A percentile compares a stretch with the other conserved stretches of the same genome.
phyloP scores from a whole-genome alignment of 2,329 filamentous ascomycete genomes.

The Colletotrichum lindemuthianum region DNA sequence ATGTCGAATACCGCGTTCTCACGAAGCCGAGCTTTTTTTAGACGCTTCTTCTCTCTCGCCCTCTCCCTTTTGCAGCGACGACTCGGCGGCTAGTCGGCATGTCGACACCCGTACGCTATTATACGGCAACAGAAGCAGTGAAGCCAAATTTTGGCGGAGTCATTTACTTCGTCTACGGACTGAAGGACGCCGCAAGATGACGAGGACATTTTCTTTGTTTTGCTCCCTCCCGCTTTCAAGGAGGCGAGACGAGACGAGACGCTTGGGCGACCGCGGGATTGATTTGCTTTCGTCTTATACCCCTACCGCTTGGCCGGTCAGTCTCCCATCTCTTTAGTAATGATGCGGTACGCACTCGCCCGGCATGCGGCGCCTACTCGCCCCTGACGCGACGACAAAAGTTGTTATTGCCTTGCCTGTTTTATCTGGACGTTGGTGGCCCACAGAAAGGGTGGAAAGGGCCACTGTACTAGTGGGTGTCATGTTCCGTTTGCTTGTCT shows the following conservation, averaged over 20 bases:
- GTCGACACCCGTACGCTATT: not conserved
- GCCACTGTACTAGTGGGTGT: too few relatives aligned
- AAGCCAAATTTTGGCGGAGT: too few relatives aligned
- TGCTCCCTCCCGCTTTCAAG: not conserved
- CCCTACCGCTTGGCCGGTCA: not conserved
- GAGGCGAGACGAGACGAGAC: conserved; percentile 9
- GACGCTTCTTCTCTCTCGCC: not conserved
- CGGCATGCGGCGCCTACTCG: too few relatives aligned
- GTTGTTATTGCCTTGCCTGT: too few relatives aligned
- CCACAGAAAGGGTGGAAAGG: too few relatives aligned
- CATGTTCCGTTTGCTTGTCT: too few relatives aligned
- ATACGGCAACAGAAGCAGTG: too few relatives aligned
- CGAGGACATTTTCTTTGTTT: conserved; percentile 9
- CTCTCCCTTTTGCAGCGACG: not conserved
- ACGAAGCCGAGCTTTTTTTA: conserved; percentile 72
- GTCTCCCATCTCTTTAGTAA: too few relatives aligned
- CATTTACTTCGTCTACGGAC: not conserved
- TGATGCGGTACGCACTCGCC: too few relatives aligned
- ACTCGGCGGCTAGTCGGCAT: not conserved
- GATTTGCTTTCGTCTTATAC: conserved; percentile 16
- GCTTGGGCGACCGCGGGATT: conserved; percentile 19
- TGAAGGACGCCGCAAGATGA: not conserved
- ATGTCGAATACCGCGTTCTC: conserved; percentile 73
- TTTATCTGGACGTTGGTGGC: too few relatives aligned
- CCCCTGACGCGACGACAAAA: too few relatives aligned